Evolutionary conservation across 768 basidiomycete species (phyloP).

Genomic region (Leucocoprinus sp.): DNA sequence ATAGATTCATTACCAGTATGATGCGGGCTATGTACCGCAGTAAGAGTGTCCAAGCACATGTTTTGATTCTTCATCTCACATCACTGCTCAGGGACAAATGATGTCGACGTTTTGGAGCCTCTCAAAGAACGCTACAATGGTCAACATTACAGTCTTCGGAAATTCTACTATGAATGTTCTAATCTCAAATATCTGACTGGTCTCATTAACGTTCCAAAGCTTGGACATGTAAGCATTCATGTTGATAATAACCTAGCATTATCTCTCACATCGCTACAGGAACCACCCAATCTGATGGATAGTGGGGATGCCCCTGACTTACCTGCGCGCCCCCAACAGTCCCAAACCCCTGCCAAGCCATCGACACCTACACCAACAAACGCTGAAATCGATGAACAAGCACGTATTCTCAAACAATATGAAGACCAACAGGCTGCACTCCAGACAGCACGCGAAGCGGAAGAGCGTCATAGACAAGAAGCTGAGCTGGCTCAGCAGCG

Average conservation of each 20-base stretch:
- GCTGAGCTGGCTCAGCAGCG: slow-evolving; percentile 69
- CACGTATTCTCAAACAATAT: slow-evolving; percentile 90
- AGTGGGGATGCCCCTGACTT: slow-evolving; percentile 78
- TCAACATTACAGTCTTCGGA: slow-evolving; percentile 89
- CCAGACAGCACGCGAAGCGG: slow-evolving; percentile 71
- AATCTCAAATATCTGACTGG: slow-evolving; percentile 97
- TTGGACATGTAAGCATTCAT: slow-evolving; percentile 62
- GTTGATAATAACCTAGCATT: neutral
- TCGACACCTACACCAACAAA: slow-evolving; percentile 62
- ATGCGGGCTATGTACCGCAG: slow-evolving; percentile 93
- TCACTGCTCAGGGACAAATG: slow-evolving; percentile 66
- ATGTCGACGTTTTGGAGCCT: slow-evolving; percentile 82
- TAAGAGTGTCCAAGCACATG: slow-evolving; percentile 27
- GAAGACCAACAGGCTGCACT: slow-evolving; percentile 91
- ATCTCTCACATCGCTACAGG: slow-evolving; percentile 35
- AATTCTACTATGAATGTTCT: slow-evolving; percentile 99
- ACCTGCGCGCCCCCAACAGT: slow-evolving; percentile 69
- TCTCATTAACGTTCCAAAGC: slow-evolving; percentile 95
- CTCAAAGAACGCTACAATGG: slow-evolving; percentile 79
- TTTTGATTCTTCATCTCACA: neutral
- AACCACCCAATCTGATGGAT: slow-evolving; percentile 92
- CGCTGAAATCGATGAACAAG: slow-evolving; percentile 80
- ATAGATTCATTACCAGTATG: slow-evolving; percentile 99
- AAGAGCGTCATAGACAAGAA: slow-evolving; percentile 74
- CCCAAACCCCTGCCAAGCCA: slow-evolving; percentile 53